Evolutionary conservation across 108 stramenopile genomes (phyloP), one percentile per base, ranked within the genome.

Genomic region (Parmales sp.): DNA sequence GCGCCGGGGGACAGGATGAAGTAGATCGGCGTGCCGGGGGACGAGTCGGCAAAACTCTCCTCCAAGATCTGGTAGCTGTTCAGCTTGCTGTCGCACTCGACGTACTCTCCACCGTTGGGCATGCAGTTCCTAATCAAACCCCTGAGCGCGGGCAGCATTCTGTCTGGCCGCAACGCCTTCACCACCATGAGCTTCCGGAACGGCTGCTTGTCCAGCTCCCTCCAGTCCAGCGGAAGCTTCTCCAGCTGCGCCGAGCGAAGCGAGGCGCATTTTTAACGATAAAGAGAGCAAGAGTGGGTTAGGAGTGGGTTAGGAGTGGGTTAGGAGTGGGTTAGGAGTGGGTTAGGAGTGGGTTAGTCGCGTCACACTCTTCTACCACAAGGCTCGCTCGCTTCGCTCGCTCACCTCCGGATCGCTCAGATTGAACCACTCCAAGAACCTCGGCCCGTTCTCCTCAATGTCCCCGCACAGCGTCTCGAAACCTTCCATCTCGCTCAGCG

Each of bases 1-100:
- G 73, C 76, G 19, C 84, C 84, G 13, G 84, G 84, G 65, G 69
- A 80, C n/a, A 86, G 72, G 1, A 86, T 74, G 38, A 86, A 83
- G 65, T 82, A 77, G 7, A 81, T 75, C 5, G 84, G 84, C 9
- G 78, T 80, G 20, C 64, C 41, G 1, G 75, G 63, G 19, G 80
- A 65, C 11, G 76, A 60, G 25, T 81, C 76, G n/a, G 46, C 45
- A 45, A 51, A 78, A 29, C 46, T 45, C 36, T 74, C 65, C 67
- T 78, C 70, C 46, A 81, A 63, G 11, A 73, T 28, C 48, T 74
- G 67, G 65, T 50, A 73, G 22, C 54, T 49, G 48, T 73, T 74
- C 1, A 74, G 64, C 48, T 75, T 49, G n/a, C 65, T 36, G 39
- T 78, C 78, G 25, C 68, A 66, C 41, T 74, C 70, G 29, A 48